phyloP scores from a whole-genome alignment of 139 green algal genomes.

The Chlorella sorokiniana region DNA sequence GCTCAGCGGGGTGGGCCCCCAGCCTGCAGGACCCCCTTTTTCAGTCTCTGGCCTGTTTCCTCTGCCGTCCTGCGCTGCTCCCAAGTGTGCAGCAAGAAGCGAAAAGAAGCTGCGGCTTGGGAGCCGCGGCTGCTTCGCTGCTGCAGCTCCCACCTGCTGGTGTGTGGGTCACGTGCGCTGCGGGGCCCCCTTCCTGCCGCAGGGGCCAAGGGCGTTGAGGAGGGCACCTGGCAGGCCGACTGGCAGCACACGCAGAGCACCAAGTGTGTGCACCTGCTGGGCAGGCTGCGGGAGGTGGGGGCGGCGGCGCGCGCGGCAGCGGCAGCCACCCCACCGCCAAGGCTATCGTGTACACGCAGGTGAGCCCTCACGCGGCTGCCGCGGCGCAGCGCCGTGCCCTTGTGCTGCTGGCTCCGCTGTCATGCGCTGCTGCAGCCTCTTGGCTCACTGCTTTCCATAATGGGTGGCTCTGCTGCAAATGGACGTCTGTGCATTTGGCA shows the following conservation, averaged over 20 bases:
- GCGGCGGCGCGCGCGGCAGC: constrained; percentile 26
- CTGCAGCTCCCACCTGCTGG: neutral
- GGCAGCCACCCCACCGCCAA: constrained; percentile 48
- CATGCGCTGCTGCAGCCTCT: no score
- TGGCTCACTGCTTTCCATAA: no score
- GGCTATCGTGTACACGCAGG: constrained; percentile 91
- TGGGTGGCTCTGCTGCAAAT: no score
- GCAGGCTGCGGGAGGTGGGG: constrained; percentile 60
- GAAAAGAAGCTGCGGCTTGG: no score
- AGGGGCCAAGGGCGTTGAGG: constrained; percentile 27
- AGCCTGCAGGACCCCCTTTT: no score
- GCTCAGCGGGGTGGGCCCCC: constrained; percentile 66
- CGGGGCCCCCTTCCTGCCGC: neutral
- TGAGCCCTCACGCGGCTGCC: constrained; percentile 5
- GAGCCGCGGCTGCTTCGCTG: no score
- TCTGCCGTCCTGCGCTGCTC: neutral
- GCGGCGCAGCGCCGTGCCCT: neutral
- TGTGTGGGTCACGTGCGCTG: neutral
- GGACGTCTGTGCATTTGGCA: no score
- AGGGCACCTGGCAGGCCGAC: constrained; percentile 74
- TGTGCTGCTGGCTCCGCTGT: neutral
- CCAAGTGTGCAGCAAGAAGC: no score
- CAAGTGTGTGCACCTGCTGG: constrained; percentile 79
- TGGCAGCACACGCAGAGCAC: constrained; percentile 75
- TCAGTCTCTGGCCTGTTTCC: neutral